These are phyloP conservation scores for Aspergillus sp. DNA, from an alignment of 2,329 filamentous ascomycete genomes.

Conservation along the genomic window DNA sequence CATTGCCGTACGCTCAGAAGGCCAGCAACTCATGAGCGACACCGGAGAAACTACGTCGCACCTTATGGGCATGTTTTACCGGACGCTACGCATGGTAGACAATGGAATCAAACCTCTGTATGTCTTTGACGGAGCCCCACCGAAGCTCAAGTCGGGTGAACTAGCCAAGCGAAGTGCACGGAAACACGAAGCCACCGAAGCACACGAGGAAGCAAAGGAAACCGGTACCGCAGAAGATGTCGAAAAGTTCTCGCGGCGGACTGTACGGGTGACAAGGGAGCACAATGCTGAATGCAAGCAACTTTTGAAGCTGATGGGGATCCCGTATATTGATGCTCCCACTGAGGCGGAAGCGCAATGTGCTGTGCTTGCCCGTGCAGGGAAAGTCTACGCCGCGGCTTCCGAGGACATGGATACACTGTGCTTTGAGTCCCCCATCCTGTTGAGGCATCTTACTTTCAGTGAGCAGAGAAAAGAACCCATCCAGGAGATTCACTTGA, in stretches of 20 bases:
- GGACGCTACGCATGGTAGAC: conserved; percentile 95
- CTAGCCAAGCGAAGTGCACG: conserved; percentile 93
- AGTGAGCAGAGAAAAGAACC: conserved; percentile 97
- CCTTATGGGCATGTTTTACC: conserved; percentile 99
- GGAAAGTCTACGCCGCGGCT: conserved; percentile 94
- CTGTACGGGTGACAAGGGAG: conserved; percentile 91
- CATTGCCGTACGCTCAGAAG: conserved; percentile 93
- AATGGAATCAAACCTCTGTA: conserved; percentile 98
- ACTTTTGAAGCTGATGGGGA: conserved; percentile 89
- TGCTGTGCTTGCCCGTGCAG: conserved; percentile 80
- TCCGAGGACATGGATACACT: conserved; percentile 99
- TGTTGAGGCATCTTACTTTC: conserved; percentile 91
- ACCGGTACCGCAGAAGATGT: conserved; percentile 96
- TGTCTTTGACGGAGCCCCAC: conserved; percentile 94
- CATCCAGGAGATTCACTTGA: conserved; percentile 89
- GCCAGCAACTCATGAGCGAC: conserved; percentile 94
- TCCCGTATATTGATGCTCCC: conserved; percentile 91
- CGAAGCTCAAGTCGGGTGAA: conserved; percentile 96
- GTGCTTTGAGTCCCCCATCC: conserved; percentile 88
- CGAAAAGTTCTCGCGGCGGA: conserved; percentile 93
- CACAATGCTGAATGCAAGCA: conserved; percentile 95
- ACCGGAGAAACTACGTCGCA: conserved; percentile 96
- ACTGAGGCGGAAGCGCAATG: conserved; percentile 98
- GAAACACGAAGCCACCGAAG: conserved; percentile 87
- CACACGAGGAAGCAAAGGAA: conserved; percentile 92